phyloP scores from a whole-genome alignment of 805 yeast species.

The Tetrapisispora namnaoensis region DNA sequence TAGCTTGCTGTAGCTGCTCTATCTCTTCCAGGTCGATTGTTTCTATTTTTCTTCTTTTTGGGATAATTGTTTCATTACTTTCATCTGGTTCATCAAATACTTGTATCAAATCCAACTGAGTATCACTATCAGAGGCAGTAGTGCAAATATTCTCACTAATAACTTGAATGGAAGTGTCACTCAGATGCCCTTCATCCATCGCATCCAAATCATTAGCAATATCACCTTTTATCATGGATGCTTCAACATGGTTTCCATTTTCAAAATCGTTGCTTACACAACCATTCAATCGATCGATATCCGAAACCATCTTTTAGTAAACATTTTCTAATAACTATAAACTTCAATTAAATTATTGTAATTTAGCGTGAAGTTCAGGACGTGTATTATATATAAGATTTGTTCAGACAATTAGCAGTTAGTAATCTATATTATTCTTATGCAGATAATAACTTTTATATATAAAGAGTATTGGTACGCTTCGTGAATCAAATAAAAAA shows the following conservation, averaged over 20 bases:
- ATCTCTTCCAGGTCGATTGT: constrained; percentile 8
- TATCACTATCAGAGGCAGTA: background rate
- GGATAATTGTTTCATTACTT: background rate
- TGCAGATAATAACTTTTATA: too few relatives aligned
- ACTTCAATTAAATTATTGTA: background rate
- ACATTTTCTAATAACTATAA: background rate
- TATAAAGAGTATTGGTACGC: too few relatives aligned
- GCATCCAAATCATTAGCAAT: background rate
- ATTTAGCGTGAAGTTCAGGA: background rate
- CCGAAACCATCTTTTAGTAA: background rate
- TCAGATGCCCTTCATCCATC: background rate
- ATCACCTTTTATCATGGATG: background rate
- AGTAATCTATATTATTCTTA: too few relatives aligned
- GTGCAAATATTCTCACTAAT: background rate
- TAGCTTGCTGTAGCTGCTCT: constrained; percentile 29
- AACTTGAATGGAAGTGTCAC: background rate
- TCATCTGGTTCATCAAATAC: background rate
- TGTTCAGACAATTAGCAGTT: too few relatives aligned
- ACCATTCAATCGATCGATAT: background rate
- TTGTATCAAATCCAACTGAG: background rate
- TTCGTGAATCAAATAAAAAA: too few relatives aligned
- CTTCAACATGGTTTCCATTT: background rate
- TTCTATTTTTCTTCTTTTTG: background rate
- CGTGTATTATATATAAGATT: too few relatives aligned
- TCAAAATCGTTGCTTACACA: background rate